Evolutionary conservation across 768 basidiomycete genomes (phyloP).

Genomic region (Neoboletus brunneissimus): DNA sequence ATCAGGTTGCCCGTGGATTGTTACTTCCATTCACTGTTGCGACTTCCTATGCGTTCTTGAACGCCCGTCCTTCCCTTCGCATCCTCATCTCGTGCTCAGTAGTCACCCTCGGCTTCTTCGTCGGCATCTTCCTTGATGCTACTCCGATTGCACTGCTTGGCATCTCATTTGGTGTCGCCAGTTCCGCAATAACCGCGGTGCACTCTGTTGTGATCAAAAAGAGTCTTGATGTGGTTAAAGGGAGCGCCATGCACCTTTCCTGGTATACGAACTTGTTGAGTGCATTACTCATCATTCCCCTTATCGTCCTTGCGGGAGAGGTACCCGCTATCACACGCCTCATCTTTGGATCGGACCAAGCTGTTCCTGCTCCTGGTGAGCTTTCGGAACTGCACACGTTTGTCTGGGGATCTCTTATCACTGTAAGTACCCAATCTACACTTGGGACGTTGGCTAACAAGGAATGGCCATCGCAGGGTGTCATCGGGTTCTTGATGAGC

Average conservation of each 20-base stretch:
- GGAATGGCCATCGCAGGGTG: constrained; percentile 48
- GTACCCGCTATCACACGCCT: constrained; percentile 59
- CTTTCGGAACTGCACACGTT: constrained; percentile 60
- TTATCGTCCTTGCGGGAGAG: constrained; percentile 77
- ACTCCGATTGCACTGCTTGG: constrained; percentile 59
- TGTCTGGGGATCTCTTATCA: constrained; percentile 74
- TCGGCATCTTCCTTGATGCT: constrained; percentile 80
- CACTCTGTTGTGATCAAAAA: constrained; percentile 96
- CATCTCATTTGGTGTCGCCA: constrained; percentile 76
- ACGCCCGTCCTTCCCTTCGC: constrained; percentile 68
- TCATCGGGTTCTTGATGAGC: constrained; percentile 91
- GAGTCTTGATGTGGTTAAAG: constrained; percentile 73
- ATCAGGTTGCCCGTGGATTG: constrained; percentile 92
- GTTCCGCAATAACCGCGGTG: constrained; percentile 81
- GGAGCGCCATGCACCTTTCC: constrained; percentile 79
- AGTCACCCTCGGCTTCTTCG: constrained; percentile 91
- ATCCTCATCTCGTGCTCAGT: constrained; percentile 74
- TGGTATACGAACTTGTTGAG: constrained; percentile 92
- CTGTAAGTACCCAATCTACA: constrained; percentile 44
- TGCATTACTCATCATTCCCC: constrained; percentile 66
- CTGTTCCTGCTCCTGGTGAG: constrained; percentile 36
- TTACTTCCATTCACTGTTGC: constrained; percentile 91
- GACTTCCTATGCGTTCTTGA: constrained; percentile 78
- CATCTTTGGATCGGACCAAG: constrained; percentile 46
- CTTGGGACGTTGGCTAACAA: constrained; percentile 1